Percentiles rank a stretch among this genome's conserved stretches.
Conservation (phyloP, 768 basidiomycete genomes). For the Lyophyllum shimeji region DNA sequence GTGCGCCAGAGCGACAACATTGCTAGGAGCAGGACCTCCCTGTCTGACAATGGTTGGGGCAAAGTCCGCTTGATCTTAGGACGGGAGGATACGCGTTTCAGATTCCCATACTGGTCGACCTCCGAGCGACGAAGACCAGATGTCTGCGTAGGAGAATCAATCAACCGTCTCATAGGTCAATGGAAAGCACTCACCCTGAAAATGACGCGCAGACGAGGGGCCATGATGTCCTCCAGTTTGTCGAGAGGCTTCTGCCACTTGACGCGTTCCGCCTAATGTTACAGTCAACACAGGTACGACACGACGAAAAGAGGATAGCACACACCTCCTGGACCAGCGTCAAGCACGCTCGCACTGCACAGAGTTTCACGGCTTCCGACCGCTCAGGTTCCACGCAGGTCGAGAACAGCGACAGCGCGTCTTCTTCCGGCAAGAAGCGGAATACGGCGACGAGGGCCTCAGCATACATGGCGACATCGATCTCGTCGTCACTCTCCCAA, state of each 20-base stretch:
- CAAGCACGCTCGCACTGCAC: constrained; percentile 71
- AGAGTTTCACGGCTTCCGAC: constrained; percentile 79
- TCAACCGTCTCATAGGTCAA: neutral
- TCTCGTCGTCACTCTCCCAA: constrained; percentile 70
- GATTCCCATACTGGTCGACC: constrained; percentile 53
- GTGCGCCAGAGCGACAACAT: constrained; percentile 71
- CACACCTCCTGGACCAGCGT: constrained; percentile 67
- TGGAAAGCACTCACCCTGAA: constrained; percentile 45
- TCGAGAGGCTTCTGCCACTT: constrained; percentile 56
- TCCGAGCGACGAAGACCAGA: constrained; percentile 57
- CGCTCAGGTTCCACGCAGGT: constrained; percentile 73
- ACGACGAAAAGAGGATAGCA: neutral
- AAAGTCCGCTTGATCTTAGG: constrained; percentile 62
- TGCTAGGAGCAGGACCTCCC: constrained; percentile 68
- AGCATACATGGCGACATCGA: constrained; percentile 74
- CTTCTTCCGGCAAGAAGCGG: constrained; percentile 65
- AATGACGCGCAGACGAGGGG: constrained; percentile 51
- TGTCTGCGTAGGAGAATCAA: constrained; percentile 32
- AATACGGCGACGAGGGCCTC: constrained; percentile 74
- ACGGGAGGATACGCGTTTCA: constrained; percentile 50
- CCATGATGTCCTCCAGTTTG: constrained; percentile 44
- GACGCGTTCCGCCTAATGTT: constrained; percentile 41
- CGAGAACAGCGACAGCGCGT: constrained; percentile 58
- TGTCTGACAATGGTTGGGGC: constrained; percentile 59
- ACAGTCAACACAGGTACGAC: neutral